Evolutionary conservation across 495 filamentous ascomycete species (phyloP), one percentile per base, ranked within the genome.

Genomic region (Aspergillus homomorphus): DNA sequence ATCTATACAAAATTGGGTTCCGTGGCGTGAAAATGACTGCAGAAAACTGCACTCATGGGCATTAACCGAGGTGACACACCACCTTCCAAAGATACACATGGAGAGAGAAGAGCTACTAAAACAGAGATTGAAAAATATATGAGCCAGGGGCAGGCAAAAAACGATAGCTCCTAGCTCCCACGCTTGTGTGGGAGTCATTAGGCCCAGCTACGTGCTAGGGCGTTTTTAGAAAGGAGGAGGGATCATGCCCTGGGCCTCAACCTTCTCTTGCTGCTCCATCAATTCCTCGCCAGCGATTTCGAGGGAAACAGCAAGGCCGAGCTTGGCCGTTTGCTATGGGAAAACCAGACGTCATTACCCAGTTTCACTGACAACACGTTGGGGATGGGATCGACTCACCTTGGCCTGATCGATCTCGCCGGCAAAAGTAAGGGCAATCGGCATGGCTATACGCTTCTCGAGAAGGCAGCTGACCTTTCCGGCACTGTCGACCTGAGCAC

Each of bases 331-430:
- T 88, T 96, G 91, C 95, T 98, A 73, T 54, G 66, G 15, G 22
- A 46, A 55, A 50, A 51, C 52, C 46, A 56, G 16, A 54, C 44
- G 18, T 51, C 53, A 67, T 49, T 67, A 61, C 51, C 57, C 58
- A 23, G 23, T 41, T 51, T 54, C 7, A 53, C 46, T 46, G 52
- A 56, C 58, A 20, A 44, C 18, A 54, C 18, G 24, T 51, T 53
- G 51, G 45, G 18, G 22, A 51, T 26, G 58, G 26, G 16, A 54
- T 22, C 7, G 41, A 53, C 89, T 73, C 84, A 98, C 94, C 83
- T 94, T 94, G 62, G 83, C 80, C 73, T 98, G 95, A 76, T 99
- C 95, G 69, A 99, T 92, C 72, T 99, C 95, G 63, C 92, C 94
- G 45, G 93, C 89, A 74, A 99, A 97, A 41, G 92, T 93, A 73